Evolutionary conservation across 164 flowering plant genomes (phyloP).

Genomic region (Tetracentron sinense): DNA sequence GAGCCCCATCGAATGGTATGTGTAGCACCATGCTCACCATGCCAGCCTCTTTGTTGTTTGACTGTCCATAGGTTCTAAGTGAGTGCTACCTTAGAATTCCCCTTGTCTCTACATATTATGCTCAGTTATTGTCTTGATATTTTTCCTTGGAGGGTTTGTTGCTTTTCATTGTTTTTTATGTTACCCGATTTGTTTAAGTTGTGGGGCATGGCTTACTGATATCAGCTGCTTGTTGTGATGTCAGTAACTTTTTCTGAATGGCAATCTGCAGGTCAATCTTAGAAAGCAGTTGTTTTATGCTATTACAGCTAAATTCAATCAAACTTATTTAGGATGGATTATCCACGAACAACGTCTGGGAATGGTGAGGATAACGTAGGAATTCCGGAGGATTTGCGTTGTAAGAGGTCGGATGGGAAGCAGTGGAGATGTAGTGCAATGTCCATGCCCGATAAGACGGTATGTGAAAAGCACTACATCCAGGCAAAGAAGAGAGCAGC

Average conservation of each 20-base stretch:
- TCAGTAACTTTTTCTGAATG: neutral
- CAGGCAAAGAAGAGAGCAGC: conserved; percentile 98
- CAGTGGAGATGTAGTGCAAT: conserved; percentile 97
- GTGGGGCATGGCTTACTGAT: neutral
- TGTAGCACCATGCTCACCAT: no score
- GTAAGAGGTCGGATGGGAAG: conserved; percentile 97
- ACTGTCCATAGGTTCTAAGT: no score
- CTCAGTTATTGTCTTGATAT: no score
- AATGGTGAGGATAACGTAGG: conserved; percentile 71
- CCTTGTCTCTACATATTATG: no score
- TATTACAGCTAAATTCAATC: neutral
- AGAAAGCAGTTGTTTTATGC: neutral
- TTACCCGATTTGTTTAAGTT: no score
- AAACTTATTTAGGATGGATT: conserved; percentile 47
- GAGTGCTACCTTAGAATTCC: no score
- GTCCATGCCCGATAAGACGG: conserved; percentile 98
- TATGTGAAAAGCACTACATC: conserved; percentile 91
- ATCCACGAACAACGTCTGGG: conserved; percentile 38
- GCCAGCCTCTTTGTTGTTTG: no score
- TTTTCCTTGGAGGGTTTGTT: no score
- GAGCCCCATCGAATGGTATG: no score
- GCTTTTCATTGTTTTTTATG: no score
- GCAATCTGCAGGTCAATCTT: neutral
- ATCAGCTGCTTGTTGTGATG: neutral
- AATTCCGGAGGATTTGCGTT: conserved; percentile 88